phyloP scores from a whole-genome alignment of 495 filamentous ascomycete species.

The Hypoxylon fragiforme region DNA sequence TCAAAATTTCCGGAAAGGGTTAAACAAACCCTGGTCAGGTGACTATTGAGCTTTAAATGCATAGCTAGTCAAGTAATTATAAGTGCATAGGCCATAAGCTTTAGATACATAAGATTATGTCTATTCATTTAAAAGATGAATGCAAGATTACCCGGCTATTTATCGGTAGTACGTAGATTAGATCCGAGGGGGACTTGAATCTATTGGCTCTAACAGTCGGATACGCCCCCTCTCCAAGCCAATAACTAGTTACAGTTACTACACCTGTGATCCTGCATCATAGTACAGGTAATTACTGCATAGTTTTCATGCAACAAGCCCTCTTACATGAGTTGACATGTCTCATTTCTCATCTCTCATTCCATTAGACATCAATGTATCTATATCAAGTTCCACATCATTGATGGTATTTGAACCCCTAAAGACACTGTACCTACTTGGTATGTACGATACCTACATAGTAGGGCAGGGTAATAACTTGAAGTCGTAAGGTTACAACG shows the following conservation, averaged over 20 bases:
- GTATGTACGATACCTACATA: no score
- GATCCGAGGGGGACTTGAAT: no score
- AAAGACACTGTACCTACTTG: no score
- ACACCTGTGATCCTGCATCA: no score
- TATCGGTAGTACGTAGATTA: background rate
- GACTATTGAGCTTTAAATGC: conserved; percentile 4
- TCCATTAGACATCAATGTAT: background rate
- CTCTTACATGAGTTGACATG: background rate
- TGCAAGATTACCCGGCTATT: background rate
- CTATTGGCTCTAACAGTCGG: background rate
- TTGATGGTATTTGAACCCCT: no score
- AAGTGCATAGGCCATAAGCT: background rate
- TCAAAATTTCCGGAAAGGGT: conserved; percentile 31
- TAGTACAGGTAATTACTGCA: no score
- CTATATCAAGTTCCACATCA: no score
- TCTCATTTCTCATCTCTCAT: background rate
- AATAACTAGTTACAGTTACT: no score
- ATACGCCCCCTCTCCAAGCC: background rate
- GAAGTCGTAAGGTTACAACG: no score
- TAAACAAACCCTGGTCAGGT: conserved; percentile 33
- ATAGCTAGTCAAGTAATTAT: background rate
- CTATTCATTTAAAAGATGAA: background rate
- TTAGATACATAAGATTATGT: background rate
- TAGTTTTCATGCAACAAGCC: background rate
- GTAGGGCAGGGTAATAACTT: no score